Base-by-base conservation (phyloP, 1,284 basidiomycete genomes). In the Termitomyces sp. region DNA sequence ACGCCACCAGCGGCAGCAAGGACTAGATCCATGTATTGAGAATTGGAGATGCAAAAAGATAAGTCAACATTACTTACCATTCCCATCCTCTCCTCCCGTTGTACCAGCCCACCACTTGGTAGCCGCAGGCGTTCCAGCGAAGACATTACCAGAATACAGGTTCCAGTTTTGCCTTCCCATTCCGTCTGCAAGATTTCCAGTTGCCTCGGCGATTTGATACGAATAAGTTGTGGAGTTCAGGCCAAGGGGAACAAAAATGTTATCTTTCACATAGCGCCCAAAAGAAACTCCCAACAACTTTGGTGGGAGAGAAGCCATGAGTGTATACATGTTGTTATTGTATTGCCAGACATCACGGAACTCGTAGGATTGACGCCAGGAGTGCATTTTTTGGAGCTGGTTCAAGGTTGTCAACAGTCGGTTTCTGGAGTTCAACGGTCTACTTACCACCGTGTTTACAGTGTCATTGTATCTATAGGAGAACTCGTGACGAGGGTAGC, bases 1-100 rank as follows among this genome's bases (percentile, higher is more conserved):
- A 66, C 46, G 3, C 65, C 65, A 4, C 65, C 65, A 33, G 62
- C 59, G 19, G 63, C 66, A 13, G 66, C 57, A 40, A 59, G 46
- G 8, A 58, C 55, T 57, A 24, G 21, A 24, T 33, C 1, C 14
- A 24, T 11, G 21, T 5, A 38, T 4, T 10, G 10, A 6, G 5
- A 10, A 5, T 37, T 9, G 24, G 21, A 24, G 21, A 24, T 24
- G 21, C 21, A 9, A 34, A 31, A 14, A 21, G 26, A 2, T 18
- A 11, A 26, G 21, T 41, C 9, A 43, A n/a, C 42, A n/a, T n/a
- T 5, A 49, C 61, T 46, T 39, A 63, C 64, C 14, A 51, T 62
- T 62, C 30, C 63, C 64, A 53, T 63, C 60, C 44, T 63, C 62
- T 11, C 58, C 63, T 18, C 55, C 54, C 16, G 19, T 41, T 7